Base-by-base conservation (phyloP, 2,329 filamentous ascomycete genomes). In the Pyrenochaeta sp. region DNA sequence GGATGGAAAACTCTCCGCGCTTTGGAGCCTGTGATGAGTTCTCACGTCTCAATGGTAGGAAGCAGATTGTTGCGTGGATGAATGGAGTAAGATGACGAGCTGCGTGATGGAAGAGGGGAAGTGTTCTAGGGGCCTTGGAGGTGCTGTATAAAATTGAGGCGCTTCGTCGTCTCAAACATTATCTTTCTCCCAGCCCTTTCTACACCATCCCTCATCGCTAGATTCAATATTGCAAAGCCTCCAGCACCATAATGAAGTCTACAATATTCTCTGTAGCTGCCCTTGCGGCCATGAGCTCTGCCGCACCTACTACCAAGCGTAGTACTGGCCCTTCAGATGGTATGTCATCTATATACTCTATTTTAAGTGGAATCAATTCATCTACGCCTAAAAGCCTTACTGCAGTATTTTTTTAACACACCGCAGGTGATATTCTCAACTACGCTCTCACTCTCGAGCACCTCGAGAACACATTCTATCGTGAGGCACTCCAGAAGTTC, bases 381-480 rank as follows among this genome's bases (percentile, higher is more conserved):
- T 29, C 17, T n/a, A n/a, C n/a, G n/a, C n/a, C n/a, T n/a, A n/a
- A n/a, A n/a, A n/a, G n/a, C n/a, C n/a, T n/a, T n/a, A n/a, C n/a
- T n/a, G n/a, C n/a, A n/a, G n/a, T n/a, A n/a, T n/a, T n/a, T 17
- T 7, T 37, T 32, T 36, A 37, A 46, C 18, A 15, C 21, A 7
- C 21, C 20, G 32, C 44, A 46, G 44, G 43, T 45, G 64, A 61
- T 15, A 72, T 80, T 51, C 73, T 80, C 59, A 76, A 78, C 67
- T 80, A 79, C 53, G 77, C 78, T 5, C 63, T 79, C 23, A 79
- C 77, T 5, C 76, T 79, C 2, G 78, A 80, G 67, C 75, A 79
- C 61, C 69, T 79, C 11, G 87, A 90, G 74, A 77, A 84, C 56
- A 79, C 78, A 49, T 90, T 90, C 76, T 90, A 90, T 75, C 75